These are phyloP conservation scores for Plectosphaerella plurivora DNA, from an alignment of 2,329 filamentous ascomycete species.

Conservation along the genomic window DNA sequence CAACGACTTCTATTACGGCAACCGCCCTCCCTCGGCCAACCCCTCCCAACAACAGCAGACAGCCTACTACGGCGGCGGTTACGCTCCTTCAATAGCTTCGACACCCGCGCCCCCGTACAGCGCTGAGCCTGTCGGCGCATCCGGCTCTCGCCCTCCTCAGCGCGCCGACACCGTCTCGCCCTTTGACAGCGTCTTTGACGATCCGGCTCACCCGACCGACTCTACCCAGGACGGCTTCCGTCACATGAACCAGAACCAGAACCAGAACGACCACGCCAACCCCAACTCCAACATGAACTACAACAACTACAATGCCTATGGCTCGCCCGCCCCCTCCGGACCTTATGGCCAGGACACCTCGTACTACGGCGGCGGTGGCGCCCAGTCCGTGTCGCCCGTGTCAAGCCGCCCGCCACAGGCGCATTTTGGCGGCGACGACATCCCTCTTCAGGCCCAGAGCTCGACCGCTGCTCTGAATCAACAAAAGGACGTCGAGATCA, in stretches of 20 bases:
- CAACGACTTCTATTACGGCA: slow-evolving; percentile 59
- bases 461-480: neutral
- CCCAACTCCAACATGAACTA: slow-evolving; percentile 19
- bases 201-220: slow-evolving; percentile 58
- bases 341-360: slow-evolving; percentile 46
- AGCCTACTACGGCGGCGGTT: slow-evolving; percentile 34
- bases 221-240: slow-evolving; percentile 21
- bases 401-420: slow-evolving; percentile 18
- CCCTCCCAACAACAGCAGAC: slow-evolving; percentile 29
- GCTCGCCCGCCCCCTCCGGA: slow-evolving; percentile 29
- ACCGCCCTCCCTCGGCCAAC: slow-evolving; percentile 30
- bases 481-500: slow-evolving; percentile 34
- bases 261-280: slow-evolving; percentile 19
- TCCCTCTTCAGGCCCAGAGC: slow-evolving; percentile 41
- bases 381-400: slow-evolving; percentile 24
- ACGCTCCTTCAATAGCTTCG: slow-evolving; percentile 35
- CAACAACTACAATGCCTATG: slow-evolving; percentile 3
- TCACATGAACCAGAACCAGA: slow-evolving; percentile 16
- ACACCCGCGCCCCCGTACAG: slow-evolving; percentile 34
- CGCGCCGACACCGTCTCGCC: slow-evolving; percentile 43
- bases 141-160: slow-evolving; percentile 20
- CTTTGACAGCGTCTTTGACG: slow-evolving; percentile 64
- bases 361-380: slow-evolving; percentile 46
- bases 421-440: slow-evolving; percentile 42
- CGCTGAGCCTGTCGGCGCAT: slow-evolving; percentile 7